phyloP scores from a whole-genome alignment of 768 basidiomycete species.

The Pilatotrama ljubarskyi region DNA sequence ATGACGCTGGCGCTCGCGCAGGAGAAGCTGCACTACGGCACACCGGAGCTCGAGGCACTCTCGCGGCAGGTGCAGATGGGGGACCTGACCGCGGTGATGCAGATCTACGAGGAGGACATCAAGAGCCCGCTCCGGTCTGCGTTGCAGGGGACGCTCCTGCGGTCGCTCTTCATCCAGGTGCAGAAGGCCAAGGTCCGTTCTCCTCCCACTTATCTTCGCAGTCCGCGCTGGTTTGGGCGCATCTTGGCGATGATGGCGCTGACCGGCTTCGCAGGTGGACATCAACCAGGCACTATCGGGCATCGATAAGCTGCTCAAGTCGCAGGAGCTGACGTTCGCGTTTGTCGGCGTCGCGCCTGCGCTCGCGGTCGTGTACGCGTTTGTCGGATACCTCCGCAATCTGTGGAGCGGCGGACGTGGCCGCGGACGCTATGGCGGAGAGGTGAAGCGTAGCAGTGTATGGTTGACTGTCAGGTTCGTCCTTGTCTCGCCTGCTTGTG shows the following conservation, averaged over 20 bases:
- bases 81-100: slow-evolving; percentile 83
- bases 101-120: slow-evolving; percentile 91
- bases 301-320: slow-evolving; percentile 91
- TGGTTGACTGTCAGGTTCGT: slow-evolving; percentile 73
- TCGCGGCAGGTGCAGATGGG: slow-evolving; percentile 69
- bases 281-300: slow-evolving; percentile 87
- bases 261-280: slow-evolving; percentile 62
- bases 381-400: slow-evolving; percentile 51
- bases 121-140: slow-evolving; percentile 83
- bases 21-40: slow-evolving; percentile 71
- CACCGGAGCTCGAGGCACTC: slow-evolving; percentile 64
- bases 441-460: slow-evolving; percentile 48
- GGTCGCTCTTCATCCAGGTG: slow-evolving; percentile 87
- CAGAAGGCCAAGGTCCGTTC: slow-evolving; percentile 90
- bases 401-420: slow-evolving; percentile 54
- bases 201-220: not conserved
- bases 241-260: not conserved
- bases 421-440: slow-evolving; percentile 58
- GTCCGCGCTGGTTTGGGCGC: not conserved
- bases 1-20: slow-evolving; percentile 87
- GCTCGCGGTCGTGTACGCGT: slow-evolving; percentile 73
- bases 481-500: not conserved
- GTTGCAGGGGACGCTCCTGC: slow-evolving; percentile 74
- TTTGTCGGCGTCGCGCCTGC: slow-evolving; percentile 96
- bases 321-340: slow-evolving; percentile 93